These are phyloP conservation scores for Lyophyllum decastes DNA, from an alignment of 768 basidiomycete species.

Conservation along the genomic window DNA sequence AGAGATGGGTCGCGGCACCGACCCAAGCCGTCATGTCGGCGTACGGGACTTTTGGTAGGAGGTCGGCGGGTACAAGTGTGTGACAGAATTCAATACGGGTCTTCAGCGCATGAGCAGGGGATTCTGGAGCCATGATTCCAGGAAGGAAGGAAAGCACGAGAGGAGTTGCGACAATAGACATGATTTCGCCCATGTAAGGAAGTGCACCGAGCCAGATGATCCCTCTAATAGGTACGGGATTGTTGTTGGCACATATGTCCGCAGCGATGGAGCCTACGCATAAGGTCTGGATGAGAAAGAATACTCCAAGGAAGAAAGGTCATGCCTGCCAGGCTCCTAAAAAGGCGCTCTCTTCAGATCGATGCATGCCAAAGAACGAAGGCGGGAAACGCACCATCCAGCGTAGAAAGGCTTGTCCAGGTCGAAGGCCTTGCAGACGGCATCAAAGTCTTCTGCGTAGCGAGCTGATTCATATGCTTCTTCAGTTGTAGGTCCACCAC, in stretches of 20 bases:
- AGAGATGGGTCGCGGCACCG: slow-evolving; percentile 3
- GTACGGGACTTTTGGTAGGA: slow-evolving; percentile 2
- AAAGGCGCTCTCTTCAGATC: not conserved
- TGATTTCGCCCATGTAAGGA: slow-evolving; percentile 15
- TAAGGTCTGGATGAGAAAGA: not conserved
- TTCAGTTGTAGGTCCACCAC: slow-evolving; percentile 29
- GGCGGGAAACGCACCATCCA: slow-evolving; percentile 32
- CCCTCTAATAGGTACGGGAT: slow-evolving; percentile 12
- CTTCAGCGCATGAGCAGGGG: slow-evolving; percentile 1
- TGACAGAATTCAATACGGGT: slow-evolving; percentile 9
- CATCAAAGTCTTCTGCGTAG: slow-evolving; percentile 34
- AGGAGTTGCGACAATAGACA: slow-evolving; percentile 12
- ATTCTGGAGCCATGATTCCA: slow-evolving; percentile 2
- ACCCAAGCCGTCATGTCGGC: slow-evolving; percentile 12
- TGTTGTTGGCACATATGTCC: slow-evolving; percentile 14
- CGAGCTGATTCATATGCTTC: slow-evolving; percentile 27
- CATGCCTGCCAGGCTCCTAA: slow-evolving; percentile 6
- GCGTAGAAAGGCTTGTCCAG: slow-evolving; percentile 30
- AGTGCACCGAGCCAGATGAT: slow-evolving; percentile 14
- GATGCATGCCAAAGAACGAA: not conserved
- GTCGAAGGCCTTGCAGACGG: slow-evolving; percentile 29
- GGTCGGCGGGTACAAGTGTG: slow-evolving; percentile 1
- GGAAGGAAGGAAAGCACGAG: slow-evolving; percentile 14
- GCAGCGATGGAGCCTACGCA: slow-evolving; percentile 8
- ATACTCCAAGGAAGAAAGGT: not conserved